Percentiles rank a stretch among this genome's conserved stretches.
Evolutionary conservation across 1,284 basidiomycete species (phyloP).

Genomic region (Cutaneotrichosporon sp.): DNA sequence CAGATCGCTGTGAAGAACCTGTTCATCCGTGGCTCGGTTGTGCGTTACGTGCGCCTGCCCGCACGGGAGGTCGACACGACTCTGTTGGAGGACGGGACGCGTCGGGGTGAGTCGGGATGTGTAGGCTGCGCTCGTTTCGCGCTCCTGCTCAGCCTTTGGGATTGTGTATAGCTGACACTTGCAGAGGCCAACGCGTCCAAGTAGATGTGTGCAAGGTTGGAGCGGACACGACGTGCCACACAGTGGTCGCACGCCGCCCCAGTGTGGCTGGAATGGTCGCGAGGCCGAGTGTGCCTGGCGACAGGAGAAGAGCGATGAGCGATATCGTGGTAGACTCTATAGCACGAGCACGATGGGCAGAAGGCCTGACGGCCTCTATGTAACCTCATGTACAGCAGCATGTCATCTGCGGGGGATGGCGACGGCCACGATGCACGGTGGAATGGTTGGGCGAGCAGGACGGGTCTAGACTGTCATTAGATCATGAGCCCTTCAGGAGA

Average conservation of each 20-base stretch:
- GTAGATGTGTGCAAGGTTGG: conserved; percentile 5
- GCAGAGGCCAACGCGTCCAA: conserved; percentile 13
- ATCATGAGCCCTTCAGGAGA: not conserved
- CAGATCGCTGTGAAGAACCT: conserved; percentile 99
- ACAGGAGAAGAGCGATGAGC: not conserved
- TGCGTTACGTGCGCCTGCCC: conserved; percentile 94
- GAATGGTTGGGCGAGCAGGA: too few relatives aligned
- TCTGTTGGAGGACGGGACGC: conserved; percentile 92
- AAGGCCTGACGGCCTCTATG: not conserved
- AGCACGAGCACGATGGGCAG: not conserved
- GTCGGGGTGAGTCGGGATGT: conserved; percentile 74
- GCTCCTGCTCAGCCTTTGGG: not conserved
- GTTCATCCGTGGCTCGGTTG: conserved; percentile 97
- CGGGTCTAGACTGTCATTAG: too few relatives aligned
- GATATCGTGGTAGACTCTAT: not conserved
- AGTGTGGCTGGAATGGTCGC: not conserved
- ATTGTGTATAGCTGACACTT: not conserved
- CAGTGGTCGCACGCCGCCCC: not conserved
- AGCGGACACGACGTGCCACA: too few relatives aligned
- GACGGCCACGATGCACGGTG: too few relatives aligned
- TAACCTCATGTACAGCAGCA: conserved; percentile 6
- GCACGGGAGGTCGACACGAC: conserved; percentile 94
- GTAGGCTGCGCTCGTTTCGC: not conserved
- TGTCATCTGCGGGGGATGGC: not conserved
- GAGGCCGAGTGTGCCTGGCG: not conserved